These are phyloP conservation scores for Eucalyptus brandiana DNA, from an alignment of 345 rosid species.

Conservation along the genomic window DNA sequence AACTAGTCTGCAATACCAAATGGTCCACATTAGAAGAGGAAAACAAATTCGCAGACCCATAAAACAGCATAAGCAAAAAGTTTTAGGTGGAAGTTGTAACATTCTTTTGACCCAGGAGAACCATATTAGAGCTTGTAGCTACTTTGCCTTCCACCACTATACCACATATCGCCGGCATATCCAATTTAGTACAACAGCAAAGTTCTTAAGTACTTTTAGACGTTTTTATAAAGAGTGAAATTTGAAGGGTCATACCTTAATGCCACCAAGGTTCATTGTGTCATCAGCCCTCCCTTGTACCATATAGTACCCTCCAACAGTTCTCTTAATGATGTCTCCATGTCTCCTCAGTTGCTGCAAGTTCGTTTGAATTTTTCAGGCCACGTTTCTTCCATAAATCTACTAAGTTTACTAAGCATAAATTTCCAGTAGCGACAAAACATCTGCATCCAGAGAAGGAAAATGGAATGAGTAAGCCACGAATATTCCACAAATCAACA, in stretches of 20 bases:
- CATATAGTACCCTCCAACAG: conserved; percentile 52
- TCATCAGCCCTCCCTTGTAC: conserved; percentile 95
- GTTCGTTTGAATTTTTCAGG: not conserved
- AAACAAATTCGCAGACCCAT: not conserved
- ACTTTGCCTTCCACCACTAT: not conserved
- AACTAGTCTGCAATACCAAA: conserved; percentile 48
- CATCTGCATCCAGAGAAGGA: not conserved
- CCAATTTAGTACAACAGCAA: not conserved
- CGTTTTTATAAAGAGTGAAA: not conserved
- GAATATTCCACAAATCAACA: not conserved
- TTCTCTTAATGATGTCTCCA: conserved; percentile 69
- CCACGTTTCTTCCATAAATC: not conserved
- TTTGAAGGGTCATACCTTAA: conserved; percentile 33
- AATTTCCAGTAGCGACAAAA: not conserved
- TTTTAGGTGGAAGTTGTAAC: not conserved
- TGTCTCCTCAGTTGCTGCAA: conserved; percentile 78
- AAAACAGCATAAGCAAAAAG: not conserved
- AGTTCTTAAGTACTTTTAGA: not conserved
- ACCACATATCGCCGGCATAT: not conserved
- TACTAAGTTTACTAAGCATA: not conserved
- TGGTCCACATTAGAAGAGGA: not conserved
- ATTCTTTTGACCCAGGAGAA: not conserved
- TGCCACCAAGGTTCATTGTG: conserved; percentile 98
- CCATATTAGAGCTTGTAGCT: not conserved
- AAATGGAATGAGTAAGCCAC: not conserved